Evolutionary conservation across 2,329 filamentous ascomycete species (phyloP).

Genomic region (Fusarium falciforme): DNA sequence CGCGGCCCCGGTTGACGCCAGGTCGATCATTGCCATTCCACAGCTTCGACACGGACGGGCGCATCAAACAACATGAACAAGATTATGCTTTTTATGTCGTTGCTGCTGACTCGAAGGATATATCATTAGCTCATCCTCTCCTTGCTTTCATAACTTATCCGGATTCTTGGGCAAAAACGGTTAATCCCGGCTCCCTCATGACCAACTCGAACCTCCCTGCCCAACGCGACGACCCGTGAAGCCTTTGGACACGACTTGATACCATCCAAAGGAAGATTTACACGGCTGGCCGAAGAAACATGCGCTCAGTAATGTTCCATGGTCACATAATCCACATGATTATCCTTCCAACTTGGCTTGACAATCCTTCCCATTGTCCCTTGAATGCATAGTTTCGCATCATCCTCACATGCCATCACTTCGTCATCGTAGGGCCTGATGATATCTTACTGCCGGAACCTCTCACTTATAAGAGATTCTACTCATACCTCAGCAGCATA

Average conservation of each 20-base stretch:
- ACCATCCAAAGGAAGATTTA: not conserved
- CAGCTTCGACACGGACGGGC: not conserved
- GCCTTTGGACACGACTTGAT: not conserved
- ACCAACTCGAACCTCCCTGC: not conserved
- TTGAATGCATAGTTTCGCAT: not conserved
- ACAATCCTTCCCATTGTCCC: slow-evolving; percentile 1
- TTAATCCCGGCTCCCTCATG: not conserved
- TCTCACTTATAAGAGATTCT: not conserved
- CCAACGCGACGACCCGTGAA: not conserved
- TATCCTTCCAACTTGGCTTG: not conserved
- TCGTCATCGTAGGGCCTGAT: not conserved
- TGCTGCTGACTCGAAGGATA: not conserved
- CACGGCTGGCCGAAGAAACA: not conserved
- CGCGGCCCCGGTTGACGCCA: not conserved
- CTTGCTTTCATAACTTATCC: slow-evolving; percentile 1
- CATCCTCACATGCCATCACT: not conserved
- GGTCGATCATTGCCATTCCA: not conserved
- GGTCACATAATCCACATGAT: not conserved
- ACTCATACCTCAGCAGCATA: slow-evolving; percentile 1
- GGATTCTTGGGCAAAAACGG: not conserved
- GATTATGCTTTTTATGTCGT: not conserved
- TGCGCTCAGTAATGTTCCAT: not conserved
- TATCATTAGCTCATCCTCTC: slow-evolving; percentile 5
- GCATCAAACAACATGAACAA: not conserved
- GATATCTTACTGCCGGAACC: slow-evolving; percentile 3